phyloP scores from a whole-genome alignment of 305 asterid genomes.

The Fraxinus baroniana region DNA sequence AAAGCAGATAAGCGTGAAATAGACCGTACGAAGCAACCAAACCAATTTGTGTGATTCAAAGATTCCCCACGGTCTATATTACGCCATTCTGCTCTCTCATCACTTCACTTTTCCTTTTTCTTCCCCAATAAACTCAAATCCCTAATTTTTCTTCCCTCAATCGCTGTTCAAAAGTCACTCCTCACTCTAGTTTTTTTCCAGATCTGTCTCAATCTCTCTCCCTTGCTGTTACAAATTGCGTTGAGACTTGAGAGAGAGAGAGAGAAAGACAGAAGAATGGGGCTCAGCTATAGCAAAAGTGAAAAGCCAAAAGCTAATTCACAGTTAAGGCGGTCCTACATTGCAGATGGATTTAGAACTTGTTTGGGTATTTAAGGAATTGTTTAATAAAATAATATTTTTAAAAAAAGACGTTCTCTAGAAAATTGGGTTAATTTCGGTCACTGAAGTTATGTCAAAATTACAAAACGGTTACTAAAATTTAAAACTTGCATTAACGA shows the following conservation, averaged over 20 bases:
- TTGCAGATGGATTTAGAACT: not conserved
- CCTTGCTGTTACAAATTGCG: not conserved
- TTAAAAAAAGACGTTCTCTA: no score
- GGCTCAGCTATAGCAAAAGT: not conserved
- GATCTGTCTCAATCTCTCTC: conserved; percentile 4
- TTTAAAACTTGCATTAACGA: no score
- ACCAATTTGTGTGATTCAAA: conserved; percentile 47
- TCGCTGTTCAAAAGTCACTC: not conserved
- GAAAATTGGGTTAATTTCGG: no score
- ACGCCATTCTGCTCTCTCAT: conserved; percentile 71
- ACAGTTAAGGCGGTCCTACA: not conserved
- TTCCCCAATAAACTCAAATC: conserved; percentile 32
- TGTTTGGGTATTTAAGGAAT: not conserved
- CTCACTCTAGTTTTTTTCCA: not conserved
- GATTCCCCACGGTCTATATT: conserved; percentile 66
- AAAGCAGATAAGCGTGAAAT: conserved; percentile 73
- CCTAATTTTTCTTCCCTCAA: conserved; percentile 31
- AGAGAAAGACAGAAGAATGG: not conserved
- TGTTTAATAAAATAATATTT: no score
- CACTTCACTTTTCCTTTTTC: conserved; percentile 43
- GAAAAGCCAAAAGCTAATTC: not conserved
- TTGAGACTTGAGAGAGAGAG: not conserved
- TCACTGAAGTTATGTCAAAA: no score
- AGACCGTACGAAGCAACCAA: conserved; percentile 67
- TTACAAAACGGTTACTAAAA: no score